Evolutionary conservation across 2,329 filamentous ascomycete genomes (phyloP).

Genomic region (Dactylella cylindrospora): DNA sequence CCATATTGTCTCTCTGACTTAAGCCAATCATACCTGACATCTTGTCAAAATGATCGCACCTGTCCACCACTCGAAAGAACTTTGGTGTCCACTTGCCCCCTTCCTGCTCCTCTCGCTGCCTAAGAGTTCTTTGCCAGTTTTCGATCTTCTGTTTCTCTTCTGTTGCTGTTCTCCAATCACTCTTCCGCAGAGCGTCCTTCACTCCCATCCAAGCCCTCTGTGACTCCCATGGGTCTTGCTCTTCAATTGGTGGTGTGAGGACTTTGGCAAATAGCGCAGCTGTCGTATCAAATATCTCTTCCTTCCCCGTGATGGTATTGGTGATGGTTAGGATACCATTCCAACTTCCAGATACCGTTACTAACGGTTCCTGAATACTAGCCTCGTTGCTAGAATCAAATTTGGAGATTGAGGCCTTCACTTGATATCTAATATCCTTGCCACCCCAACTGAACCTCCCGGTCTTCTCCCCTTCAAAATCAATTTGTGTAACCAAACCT

Average conservation of each 20-base stretch:
- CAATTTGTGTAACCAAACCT: conserved; percentile 10
- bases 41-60: not conserved
- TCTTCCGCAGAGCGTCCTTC: conserved; percentile 1
- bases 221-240: conserved; percentile 11
- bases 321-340: not conserved
- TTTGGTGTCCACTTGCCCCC: conserved; percentile 10
- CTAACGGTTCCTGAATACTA: not conserved
- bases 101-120: conserved; percentile 7
- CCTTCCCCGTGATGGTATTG: not conserved
- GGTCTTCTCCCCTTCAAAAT: conserved; percentile 7
- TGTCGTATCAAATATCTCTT: conserved; percentile 6
- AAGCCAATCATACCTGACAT: not conserved
- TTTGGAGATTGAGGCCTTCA: conserved; percentile 5
- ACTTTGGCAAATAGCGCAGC: not conserved
- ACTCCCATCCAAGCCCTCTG: conserved; percentile 6
- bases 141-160: conserved; percentile 28
- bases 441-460: no score
- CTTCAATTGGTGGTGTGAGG: not conserved
- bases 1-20: not conserved
- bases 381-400: not conserved
- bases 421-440: not conserved
- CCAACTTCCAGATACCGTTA: conserved; percentile 1
- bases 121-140: conserved; percentile 15
- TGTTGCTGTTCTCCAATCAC: conserved; percentile 12
- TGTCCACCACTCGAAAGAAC: conserved; percentile 3